Conservation (phyloP, 2,329 filamentous ascomycete genomes). For the Colletotrichum spinosum region DNA sequence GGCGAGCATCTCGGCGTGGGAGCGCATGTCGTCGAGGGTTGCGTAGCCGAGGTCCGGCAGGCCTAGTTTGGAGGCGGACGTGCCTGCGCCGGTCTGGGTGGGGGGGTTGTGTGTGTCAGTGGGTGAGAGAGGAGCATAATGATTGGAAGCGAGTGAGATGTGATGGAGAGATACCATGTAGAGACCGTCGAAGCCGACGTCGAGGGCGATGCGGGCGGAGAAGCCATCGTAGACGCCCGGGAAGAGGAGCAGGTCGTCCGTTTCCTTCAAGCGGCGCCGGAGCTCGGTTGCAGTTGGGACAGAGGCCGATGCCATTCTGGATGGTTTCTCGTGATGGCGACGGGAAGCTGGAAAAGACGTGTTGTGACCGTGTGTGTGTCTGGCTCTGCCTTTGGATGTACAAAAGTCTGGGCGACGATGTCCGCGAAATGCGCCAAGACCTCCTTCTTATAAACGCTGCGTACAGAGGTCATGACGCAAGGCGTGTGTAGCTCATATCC, state of each 20-base stretch:
- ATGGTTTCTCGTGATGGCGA: too few species aligned
- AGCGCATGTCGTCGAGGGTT: constrained; percentile 71
- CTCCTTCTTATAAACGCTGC: not conserved
- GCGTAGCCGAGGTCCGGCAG: constrained; percentile 73
- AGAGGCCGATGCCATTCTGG: not conserved
- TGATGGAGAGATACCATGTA: constrained; percentile 68
- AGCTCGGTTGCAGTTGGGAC: not conserved
- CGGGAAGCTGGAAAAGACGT: too few species aligned
- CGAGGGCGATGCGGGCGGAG: constrained; percentile 71
- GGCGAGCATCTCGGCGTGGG: constrained; percentile 74
- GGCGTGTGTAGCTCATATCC: too few species aligned
- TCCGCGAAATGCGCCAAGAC: not conserved
- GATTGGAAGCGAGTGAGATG: not conserved
- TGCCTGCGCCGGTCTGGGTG: constrained; percentile 70
- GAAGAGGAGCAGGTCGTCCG: constrained; percentile 62
- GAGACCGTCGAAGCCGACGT: constrained; percentile 71
- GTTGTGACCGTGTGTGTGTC: too few species aligned
- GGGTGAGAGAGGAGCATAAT: not conserved
- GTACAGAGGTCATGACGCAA: too few species aligned
- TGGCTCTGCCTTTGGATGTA: too few species aligned
- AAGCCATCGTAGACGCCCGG: constrained; percentile 78
- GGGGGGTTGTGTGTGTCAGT: not conserved
- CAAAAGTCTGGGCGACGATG: too few species aligned
- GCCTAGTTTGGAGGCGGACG: constrained; percentile 69
- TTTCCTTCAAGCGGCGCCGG: constrained; percentile 46